phyloP scores from a whole-genome alignment of 495 filamentous ascomycete species.

The Hypoxylon cercidicola region DNA sequence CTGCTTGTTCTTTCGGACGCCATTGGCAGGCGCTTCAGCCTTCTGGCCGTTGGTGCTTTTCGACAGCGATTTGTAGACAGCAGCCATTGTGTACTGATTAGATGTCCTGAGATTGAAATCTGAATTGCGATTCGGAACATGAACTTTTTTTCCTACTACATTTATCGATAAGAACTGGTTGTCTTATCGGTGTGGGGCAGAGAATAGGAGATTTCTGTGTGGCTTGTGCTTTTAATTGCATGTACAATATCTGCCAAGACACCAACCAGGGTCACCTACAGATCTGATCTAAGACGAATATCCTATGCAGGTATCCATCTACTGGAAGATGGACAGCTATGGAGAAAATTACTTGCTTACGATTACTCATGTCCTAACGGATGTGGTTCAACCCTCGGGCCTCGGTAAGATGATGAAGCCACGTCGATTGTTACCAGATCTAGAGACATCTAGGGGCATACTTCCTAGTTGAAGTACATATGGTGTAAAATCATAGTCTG shows the following conservation, averaged over 20 bases:
- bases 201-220: conserved; percentile 1
- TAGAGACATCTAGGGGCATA: conserved; percentile 1
- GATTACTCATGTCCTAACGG: neutral
- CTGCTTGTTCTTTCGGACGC: conserved; percentile 68
- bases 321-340: neutral
- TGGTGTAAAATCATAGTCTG: neutral
- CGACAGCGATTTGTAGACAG: conserved; percentile 93
- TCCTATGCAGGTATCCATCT: conserved; percentile 4
- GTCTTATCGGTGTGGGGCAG: conserved; percentile 20
- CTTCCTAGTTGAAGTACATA: neutral
- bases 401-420: conserved; percentile 10
- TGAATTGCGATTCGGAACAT: conserved; percentile 29
- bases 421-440: conserved; percentile 17
- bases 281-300: conserved; percentile 20
- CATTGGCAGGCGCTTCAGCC: conserved; percentile 51
- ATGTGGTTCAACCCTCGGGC: neutral
- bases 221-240: neutral
- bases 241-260: conserved; percentile 18
- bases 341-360: conserved; percentile 4
- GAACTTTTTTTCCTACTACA: conserved; percentile 38
- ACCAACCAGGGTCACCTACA: conserved; percentile 1
- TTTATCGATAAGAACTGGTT: conserved; percentile 38
- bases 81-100: conserved; percentile 71
- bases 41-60: conserved; percentile 67
- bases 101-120: conserved; percentile 4